Percentiles rank a stretch among this genome's conserved stretches.
Conservation (phyloP, 2,329 filamentous ascomycete species). For the Paracoccidioides brasiliensis region DNA sequence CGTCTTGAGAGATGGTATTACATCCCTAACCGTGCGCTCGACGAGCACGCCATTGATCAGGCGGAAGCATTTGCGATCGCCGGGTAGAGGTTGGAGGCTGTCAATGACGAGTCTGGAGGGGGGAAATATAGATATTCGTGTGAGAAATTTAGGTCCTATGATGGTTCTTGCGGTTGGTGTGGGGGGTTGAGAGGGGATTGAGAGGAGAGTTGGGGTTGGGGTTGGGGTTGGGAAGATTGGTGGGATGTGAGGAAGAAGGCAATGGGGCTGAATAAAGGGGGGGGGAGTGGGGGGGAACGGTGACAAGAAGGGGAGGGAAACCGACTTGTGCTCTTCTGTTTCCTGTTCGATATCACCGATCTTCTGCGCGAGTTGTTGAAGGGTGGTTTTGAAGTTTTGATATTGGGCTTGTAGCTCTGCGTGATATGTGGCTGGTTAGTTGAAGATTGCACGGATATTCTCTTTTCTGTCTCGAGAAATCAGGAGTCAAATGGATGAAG, state of each 20-base stretch:
- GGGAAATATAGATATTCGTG: background rate
- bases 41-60: constrained; percentile 96
- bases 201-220: background rate
- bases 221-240: background rate
- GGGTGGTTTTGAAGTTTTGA: constrained; percentile 48
- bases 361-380: constrained; percentile 89
- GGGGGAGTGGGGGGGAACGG: background rate
- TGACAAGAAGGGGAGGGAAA: constrained; percentile 5
- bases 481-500: background rate
- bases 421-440: background rate
- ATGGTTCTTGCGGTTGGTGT: background rate
- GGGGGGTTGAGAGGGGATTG: background rate
- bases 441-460: background rate
- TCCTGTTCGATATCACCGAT: constrained; percentile 97
- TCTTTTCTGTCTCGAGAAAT: background rate
- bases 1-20: constrained; percentile 78
- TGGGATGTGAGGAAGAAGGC: background rate
- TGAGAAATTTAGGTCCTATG: constrained; percentile 5
- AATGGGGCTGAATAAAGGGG: constrained; percentile 3
- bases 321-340: constrained; percentile 94
- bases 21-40: constrained; percentile 85
- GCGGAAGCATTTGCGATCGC: constrained; percentile 90
- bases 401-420: constrained; percentile 39
- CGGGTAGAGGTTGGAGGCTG: constrained; percentile 68
- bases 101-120: constrained; percentile 72